Evolutionary conservation across 352 stramenopile genomes (phyloP).

Genomic region (Globisporangium cederbergense): DNA sequence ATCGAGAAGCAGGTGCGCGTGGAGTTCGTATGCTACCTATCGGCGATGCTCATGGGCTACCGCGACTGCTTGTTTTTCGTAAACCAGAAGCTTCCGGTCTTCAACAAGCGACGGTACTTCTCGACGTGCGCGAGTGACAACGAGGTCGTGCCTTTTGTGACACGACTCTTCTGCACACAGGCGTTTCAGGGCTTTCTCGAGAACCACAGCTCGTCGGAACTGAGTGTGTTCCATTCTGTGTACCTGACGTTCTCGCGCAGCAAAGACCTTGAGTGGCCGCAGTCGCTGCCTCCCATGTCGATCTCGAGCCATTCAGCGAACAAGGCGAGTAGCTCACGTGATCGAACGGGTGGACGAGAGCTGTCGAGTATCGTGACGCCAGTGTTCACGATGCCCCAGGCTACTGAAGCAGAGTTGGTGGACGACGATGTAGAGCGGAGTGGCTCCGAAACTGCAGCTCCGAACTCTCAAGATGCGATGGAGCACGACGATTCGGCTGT

Average conservation of each 20-base stretch:
- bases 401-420: not conserved
- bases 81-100: conserved; percentile 83
- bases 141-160: conserved; percentile 66
- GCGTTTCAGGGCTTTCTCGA: conserved; percentile 81
- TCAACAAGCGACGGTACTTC: conserved; percentile 84
- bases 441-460: not conserved
- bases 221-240: conserved; percentile 77
- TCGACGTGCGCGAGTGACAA: conserved; percentile 48
- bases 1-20: conserved; percentile 66
- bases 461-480: conserved; percentile 19
- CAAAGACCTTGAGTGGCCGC: conserved; percentile 51
- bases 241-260: conserved; percentile 59
- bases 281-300: conserved; percentile 29
- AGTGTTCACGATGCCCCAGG: conserved; percentile 22
- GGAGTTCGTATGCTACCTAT: conserved; percentile 74
- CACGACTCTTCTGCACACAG: conserved; percentile 67
- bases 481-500: conserved; percentile 12
- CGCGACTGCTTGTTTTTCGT: conserved; percentile 86
- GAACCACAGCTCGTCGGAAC: conserved; percentile 61
- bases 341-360: not conserved
- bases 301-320: conserved; percentile 12
- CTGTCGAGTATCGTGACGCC: conserved; percentile 16
- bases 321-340: not conserved
- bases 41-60: conserved; percentile 68
- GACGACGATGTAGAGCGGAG: not conserved